Evolutionary conservation across 2,329 filamentous ascomycete genomes (phyloP), one percentile per base, ranked within the genome.

Genomic region (Cladosporium velox): DNA sequence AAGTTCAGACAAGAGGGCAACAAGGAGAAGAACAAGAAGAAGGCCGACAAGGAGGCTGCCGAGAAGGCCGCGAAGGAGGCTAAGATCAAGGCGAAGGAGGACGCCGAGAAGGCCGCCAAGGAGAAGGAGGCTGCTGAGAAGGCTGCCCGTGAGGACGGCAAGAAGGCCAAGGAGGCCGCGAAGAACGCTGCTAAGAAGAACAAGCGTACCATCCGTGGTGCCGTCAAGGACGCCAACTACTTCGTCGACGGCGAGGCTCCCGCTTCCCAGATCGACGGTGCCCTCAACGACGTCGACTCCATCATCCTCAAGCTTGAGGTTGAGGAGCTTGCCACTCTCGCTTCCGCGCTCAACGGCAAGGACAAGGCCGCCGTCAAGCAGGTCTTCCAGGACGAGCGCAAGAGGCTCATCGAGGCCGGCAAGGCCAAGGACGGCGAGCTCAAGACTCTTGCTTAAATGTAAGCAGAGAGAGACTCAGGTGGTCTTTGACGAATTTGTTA

Each of bases 111-210:
- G 65, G 68, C 67, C 57, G 87, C 89, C 72, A 91, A 91, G 77
- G 93, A 96, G 70, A 91, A 92, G 18, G 95, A 97, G 79, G 91
- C 91, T 72, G 86, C 89, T 51, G 92, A 93, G 70, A 98, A 98
- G 86, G 86, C 85, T 5, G 89, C 92, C 66, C 91, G 91, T 72
- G 93, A 94, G 72, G 86, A 90, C 70, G 83, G 83, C 75, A 99
- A 98, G 88, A 99, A 99, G 87, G 90, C 91, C 68, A 99, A 98
- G 85, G 95, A 99, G 82, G 94, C 94, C 1, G 95, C 95, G 66
- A 99, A 99, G 89, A 97, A 93, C 77, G 95, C 95, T 15, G 91
- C 95, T 75, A 99, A 99, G 91, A 99, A 99, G 91, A 99, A 99
- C 88, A 97, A 97, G 88, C 92, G 95, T 85, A 91, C 98, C 58